Conservation (phyloP, 1,284 basidiomycete genomes). For the Hortiboletus rubellus region DNA sequence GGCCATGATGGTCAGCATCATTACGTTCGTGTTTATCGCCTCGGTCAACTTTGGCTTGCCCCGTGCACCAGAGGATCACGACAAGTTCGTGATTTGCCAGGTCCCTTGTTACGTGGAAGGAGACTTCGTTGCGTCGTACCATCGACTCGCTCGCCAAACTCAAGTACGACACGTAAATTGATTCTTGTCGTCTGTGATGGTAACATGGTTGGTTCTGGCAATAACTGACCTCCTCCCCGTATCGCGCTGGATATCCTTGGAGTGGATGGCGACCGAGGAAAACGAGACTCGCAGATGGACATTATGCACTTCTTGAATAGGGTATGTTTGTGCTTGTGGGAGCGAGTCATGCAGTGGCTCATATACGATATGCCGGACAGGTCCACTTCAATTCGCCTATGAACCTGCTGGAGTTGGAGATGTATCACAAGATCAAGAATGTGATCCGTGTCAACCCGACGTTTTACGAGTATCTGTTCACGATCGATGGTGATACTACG, state of each 20-base stretch:
- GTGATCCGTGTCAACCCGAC: slow-evolving; percentile 98
- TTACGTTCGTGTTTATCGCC: slow-evolving; percentile 92
- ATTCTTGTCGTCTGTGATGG: slow-evolving; percentile 86
- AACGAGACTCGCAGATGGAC: slow-evolving; percentile 94
- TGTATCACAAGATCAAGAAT: too few relatives aligned
- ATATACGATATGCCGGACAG: slow-evolving; percentile 36
- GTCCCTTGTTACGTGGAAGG: slow-evolving; percentile 98
- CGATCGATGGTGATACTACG: slow-evolving; percentile 96
- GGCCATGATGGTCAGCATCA: too few relatives aligned
- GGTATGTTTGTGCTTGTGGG: slow-evolving; percentile 40
- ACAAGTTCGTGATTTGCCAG: slow-evolving; percentile 97
- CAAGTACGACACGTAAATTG: slow-evolving; percentile 96
- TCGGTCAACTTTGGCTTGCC: slow-evolving; percentile 86
- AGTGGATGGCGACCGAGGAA: too few relatives aligned
- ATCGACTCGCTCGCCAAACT: slow-evolving; percentile 94
- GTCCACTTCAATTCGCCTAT: slow-evolving; percentile 80
- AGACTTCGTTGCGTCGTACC: slow-evolving; percentile 82
- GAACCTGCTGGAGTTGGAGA: too few relatives aligned
- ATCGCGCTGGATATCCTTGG: too few relatives aligned
- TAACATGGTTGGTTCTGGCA: slow-evolving; percentile 45
- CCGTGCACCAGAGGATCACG: slow-evolving; percentile 92
- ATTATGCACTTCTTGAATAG: slow-evolving; percentile 98
- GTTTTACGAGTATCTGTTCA: slow-evolving; percentile 98
- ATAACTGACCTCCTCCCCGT: too few relatives aligned
- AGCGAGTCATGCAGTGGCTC: not conserved